Evolutionary conservation across 257 asterid genomes (phyloP).

Genomic region (Ocimum tenuiflorum): DNA sequence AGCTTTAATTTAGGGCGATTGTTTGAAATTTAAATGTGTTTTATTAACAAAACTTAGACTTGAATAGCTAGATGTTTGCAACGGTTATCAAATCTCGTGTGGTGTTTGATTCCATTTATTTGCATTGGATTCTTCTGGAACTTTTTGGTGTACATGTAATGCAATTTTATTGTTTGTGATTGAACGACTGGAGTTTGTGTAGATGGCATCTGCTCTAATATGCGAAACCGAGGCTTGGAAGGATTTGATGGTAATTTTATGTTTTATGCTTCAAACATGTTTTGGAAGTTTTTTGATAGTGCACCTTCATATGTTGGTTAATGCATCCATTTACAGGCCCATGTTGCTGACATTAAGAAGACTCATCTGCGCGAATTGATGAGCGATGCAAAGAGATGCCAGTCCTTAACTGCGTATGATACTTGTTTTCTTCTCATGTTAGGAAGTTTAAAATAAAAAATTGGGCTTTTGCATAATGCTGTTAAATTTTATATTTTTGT

Average conservation of each 20-base stretch:
- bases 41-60: not conserved
- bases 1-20: not conserved
- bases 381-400: conserved; percentile 64
- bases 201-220: conserved; percentile 72
- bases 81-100: not conserved
- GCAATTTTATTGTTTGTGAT: not conserved
- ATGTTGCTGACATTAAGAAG: conserved; percentile 72
- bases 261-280: not conserved
- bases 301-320: conserved; percentile 17
- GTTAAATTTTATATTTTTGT: conserved; percentile 9
- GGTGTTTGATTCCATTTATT: not conserved
- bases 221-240: conserved; percentile 72
- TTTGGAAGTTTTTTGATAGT: not conserved
- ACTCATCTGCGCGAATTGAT: conserved; percentile 82
- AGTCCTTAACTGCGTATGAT: conserved; percentile 79
- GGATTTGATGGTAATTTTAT: conserved; percentile 55
- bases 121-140: not conserved
- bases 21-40: not conserved
- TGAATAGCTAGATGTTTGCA: not conserved
- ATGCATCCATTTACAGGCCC: conserved; percentile 46
- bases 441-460: conserved; percentile 6
- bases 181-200: conserved; percentile 21
- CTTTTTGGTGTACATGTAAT: not conserved
- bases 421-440: not conserved
- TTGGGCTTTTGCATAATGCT: not conserved